A percentile compares a stretch with the other conserved stretches of the same genome.
These are phyloP conservation scores for Heliamphora pulchella DNA, from an alignment of 179 eudicot genomes.

Conservation along the genomic window DNA sequence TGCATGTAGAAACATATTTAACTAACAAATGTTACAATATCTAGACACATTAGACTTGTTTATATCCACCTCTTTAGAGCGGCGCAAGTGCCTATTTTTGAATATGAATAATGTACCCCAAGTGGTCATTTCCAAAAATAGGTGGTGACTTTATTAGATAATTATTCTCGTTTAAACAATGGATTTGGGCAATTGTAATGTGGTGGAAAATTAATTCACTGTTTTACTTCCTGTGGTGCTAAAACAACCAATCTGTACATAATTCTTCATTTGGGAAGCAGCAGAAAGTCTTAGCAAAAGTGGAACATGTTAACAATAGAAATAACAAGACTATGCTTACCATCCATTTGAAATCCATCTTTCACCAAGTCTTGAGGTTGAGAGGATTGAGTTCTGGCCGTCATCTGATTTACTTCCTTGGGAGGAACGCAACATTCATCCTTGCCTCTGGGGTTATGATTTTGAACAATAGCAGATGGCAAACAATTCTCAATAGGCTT, in stretches of 20 bases:
- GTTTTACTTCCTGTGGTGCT: neutral
- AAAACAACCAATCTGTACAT: neutral
- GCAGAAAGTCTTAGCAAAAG: neutral
- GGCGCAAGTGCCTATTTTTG: neutral
- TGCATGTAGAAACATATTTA: neutral
- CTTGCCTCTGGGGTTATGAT: conserved; percentile 26
- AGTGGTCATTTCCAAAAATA: neutral
- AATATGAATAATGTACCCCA: neutral
- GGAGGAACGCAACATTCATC: conserved; percentile 21
- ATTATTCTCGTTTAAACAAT: neutral
- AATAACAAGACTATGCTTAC: conserved; percentile 17
- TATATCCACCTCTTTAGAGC: neutral
- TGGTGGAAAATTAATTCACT: neutral
- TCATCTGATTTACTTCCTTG: conserved; percentile 23
- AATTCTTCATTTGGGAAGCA: neutral
- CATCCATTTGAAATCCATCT: conserved; percentile 25
- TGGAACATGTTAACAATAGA: neutral
- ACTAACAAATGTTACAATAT: neutral
- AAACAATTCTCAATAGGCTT: conserved; percentile 25
- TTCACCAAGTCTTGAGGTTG: conserved; percentile 23
- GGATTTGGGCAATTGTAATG: neutral
- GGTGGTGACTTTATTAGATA: too few relatives aligned
- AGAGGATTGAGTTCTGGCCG: conserved; percentile 22
- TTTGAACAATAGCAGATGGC: conserved; percentile 22
- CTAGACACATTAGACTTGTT: neutral